A percentile compares a stretch with the other conserved stretches of the same genome.
Evolutionary conservation across 2,329 filamentous ascomycete species (phyloP).

Genomic region (Eutypella sp.): DNA sequence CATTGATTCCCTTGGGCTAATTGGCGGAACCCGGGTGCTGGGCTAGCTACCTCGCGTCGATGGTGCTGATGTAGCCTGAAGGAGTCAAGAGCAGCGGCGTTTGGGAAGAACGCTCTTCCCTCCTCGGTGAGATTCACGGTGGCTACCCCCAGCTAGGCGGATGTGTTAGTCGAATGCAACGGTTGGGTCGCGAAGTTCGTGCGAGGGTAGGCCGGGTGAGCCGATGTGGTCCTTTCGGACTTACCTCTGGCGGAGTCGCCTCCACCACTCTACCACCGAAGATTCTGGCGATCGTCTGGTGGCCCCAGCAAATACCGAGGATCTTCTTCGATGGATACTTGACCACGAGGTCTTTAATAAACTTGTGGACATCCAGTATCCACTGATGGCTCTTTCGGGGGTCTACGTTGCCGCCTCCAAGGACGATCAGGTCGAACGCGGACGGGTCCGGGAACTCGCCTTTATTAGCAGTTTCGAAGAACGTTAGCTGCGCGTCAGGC

Average conservation of each 20-base stretch:
- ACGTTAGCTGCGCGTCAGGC: constrained; percentile 24
- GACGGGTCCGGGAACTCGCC: constrained; percentile 31
- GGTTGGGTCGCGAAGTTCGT: too few species aligned
- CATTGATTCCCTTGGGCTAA: constrained; percentile 34
- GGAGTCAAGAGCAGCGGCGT: constrained; percentile 13
- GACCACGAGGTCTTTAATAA: constrained; percentile 29
- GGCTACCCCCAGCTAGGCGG: constrained; percentile 29
- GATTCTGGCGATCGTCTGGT: constrained; percentile 36
- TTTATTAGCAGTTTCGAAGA: constrained; percentile 34
- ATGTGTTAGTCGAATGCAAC: neutral
- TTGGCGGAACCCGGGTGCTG: constrained; percentile 28
- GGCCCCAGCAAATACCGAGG: constrained; percentile 44
- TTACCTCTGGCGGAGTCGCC: constrained; percentile 33
- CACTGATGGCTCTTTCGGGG: constrained; percentile 33
- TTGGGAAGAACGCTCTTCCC: constrained; percentile 33
- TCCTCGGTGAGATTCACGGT: constrained; percentile 31
- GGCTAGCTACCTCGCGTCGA: constrained; percentile 30
- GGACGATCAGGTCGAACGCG: constrained; percentile 36
- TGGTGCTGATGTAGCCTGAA: constrained; percentile 38
- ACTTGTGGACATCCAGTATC: constrained; percentile 36
- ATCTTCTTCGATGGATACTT: constrained; percentile 27
- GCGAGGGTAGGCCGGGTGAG: too few species aligned
- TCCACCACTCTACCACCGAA: constrained; percentile 34
- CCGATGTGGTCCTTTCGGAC: constrained; percentile 6
- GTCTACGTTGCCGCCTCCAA: constrained; percentile 39